Evolutionary conservation across 768 basidiomycete species (phyloP).

Genomic region (Gelatoporia subvermispora): DNA sequence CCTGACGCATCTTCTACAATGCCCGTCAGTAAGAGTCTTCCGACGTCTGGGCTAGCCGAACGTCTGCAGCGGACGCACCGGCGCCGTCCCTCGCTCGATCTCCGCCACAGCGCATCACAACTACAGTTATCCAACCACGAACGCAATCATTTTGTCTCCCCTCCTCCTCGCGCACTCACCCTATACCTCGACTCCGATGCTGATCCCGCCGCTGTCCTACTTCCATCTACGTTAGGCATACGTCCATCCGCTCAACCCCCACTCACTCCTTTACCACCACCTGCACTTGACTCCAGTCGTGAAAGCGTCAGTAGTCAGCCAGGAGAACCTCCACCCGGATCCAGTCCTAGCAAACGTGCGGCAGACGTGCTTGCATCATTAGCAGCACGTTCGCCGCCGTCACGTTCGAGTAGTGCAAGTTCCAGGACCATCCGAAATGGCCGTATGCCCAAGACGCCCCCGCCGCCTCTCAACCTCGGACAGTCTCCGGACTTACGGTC

Average conservation of each 20-base stretch:
- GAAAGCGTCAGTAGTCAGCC: conserved; percentile 1
- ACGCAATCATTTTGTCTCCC: conserved; percentile 54
- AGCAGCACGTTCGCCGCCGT: conserved; percentile 6
- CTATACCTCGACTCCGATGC: conserved; percentile 61
- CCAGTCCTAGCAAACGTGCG: conserved; percentile 3
- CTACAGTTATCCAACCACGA: conserved; percentile 48
- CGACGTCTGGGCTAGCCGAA: conserved; percentile 17
- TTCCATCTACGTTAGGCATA: conserved; percentile 71
- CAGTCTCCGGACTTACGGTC: conserved; percentile 6
- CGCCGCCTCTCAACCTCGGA: conserved; percentile 5
- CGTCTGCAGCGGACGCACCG: conserved; percentile 12
- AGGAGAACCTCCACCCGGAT: neutral
- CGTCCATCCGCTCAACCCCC: conserved; percentile 27
- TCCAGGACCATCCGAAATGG: conserved; percentile 8
- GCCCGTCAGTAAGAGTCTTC: conserved; percentile 27
- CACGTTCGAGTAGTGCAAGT: conserved; percentile 10
- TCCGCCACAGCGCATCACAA: conserved; percentile 29
- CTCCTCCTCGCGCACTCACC: conserved; percentile 70
- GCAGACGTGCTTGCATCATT: conserved; percentile 23
- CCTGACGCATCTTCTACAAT: neutral
- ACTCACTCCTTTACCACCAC: conserved; percentile 14
- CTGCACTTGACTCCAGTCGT: conserved; percentile 1
- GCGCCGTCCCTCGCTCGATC: conserved; percentile 19
- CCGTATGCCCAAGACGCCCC: conserved; percentile 13
- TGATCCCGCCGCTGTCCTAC: conserved; percentile 45